Conservation (phyloP, 108 stramenopile genomes). For the Stephanodiscus triporus region DNA sequence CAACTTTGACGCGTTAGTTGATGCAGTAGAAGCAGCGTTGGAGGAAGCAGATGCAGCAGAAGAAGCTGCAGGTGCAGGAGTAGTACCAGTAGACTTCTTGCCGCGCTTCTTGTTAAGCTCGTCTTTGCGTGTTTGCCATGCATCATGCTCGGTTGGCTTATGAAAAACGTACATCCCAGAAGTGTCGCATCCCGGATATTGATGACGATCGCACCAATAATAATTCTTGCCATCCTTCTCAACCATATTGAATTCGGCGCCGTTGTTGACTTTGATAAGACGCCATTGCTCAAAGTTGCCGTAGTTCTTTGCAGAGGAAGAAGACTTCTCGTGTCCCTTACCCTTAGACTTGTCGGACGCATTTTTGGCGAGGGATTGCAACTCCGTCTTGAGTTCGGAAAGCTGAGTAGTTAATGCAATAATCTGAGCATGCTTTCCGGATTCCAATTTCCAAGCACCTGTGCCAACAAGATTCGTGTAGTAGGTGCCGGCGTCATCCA, state of each 20-base stretch:
- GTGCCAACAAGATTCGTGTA: not conserved
- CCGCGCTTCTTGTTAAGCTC: not conserved
- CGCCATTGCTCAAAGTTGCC: not conserved
- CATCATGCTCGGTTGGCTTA: not conserved
- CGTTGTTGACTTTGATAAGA: not conserved
- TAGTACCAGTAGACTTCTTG: not conserved
- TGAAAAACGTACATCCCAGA: not conserved
- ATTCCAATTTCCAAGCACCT: not conserved
- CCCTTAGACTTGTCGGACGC: no score
- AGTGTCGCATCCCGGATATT: not conserved
- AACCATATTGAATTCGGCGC: not conserved
- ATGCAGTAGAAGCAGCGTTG: not conserved
- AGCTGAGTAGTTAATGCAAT: constrained; percentile 3
- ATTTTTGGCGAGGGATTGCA: no score
- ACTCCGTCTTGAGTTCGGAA: not conserved
- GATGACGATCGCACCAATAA: not conserved
- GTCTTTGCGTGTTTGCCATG: not conserved
- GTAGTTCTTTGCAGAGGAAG: no score
- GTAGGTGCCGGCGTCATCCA: not conserved
- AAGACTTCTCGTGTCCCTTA: no score
- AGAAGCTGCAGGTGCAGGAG: not conserved
- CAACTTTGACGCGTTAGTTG: not conserved
- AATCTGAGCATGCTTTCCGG: not conserved
- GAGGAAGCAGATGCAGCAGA: not conserved
- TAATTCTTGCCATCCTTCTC: not conserved